Evolutionary conservation across 148 eudicot genomes (phyloP).

Genomic region (Gaultheria prostrata): DNA sequence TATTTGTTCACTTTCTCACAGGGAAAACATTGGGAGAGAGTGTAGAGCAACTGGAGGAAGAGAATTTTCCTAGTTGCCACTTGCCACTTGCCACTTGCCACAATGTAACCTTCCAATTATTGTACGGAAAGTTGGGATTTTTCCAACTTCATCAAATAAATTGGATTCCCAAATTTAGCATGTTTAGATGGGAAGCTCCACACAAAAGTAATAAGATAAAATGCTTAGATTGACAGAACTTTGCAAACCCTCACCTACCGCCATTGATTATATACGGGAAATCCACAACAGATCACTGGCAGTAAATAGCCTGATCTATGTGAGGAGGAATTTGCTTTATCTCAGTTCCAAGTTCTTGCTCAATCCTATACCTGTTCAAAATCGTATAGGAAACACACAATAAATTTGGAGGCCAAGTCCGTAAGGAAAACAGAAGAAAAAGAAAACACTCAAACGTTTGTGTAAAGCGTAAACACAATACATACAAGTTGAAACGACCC

Average conservation of each 20-base stretch:
- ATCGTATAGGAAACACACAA: too few species aligned
- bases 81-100: too few species aligned
- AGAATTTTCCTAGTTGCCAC: background rate
- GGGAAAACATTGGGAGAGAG: background rate
- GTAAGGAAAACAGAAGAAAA: too few species aligned
- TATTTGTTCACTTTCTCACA: background rate
- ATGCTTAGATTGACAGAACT: background rate
- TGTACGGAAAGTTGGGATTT: background rate
- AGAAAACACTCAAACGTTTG: too few species aligned
- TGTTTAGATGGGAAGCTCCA: background rate
- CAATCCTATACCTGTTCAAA: slow-evolving; percentile 95
- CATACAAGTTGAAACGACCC: slow-evolving; percentile 88
- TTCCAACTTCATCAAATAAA: background rate
- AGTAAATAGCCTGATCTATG: slow-evolving; percentile 85
- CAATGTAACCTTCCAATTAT: background rate
- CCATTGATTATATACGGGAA: background rate
- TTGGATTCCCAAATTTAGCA: background rate
- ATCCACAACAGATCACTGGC: slow-evolving; percentile 36
- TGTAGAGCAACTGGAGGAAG: background rate
- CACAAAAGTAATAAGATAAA: background rate
- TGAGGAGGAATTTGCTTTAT: slow-evolving; percentile 94
- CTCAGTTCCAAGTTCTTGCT: slow-evolving; percentile 94
- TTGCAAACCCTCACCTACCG: slow-evolving; percentile 10
- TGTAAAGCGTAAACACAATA: too few species aligned
- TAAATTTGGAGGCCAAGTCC: too few species aligned